Conservation (phyloP, 2,329 filamentous ascomycete genomes). For the Davidsoniella eucalypti region DNA sequence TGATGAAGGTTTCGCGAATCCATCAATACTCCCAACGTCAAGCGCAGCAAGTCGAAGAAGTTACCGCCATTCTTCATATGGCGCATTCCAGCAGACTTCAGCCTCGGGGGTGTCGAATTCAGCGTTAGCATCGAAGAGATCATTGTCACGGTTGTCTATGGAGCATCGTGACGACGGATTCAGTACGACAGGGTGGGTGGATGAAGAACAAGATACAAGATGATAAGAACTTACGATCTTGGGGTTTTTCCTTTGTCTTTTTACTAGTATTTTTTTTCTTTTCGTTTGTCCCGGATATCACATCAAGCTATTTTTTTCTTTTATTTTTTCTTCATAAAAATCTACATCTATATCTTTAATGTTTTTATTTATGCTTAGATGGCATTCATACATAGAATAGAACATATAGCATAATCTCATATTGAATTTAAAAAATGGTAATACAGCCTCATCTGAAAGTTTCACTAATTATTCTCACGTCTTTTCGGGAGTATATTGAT, state of each 20-base stretch:
- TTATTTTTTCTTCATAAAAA: not conserved
- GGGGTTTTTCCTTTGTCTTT: not conserved
- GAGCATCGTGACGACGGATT: conserved; percentile 5
- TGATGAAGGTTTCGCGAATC: conserved; percentile 14
- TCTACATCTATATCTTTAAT: not conserved
- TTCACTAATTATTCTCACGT: not conserved
- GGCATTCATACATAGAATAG: not conserved
- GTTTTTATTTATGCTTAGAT: not conserved
- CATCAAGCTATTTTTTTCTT: not conserved
- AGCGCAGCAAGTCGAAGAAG: conserved; percentile 12
- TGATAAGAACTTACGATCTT: not conserved
- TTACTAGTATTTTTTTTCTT: conserved; percentile 3
- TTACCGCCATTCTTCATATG: not conserved
- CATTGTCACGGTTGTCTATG: conserved; percentile 7
- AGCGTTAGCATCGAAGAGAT: conserved; percentile 5
- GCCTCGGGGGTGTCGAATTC: not conserved
- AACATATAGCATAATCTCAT: not conserved
- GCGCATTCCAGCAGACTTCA: not conserved
- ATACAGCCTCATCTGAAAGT: not conserved
- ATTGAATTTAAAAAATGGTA: not conserved
- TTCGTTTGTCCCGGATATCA: not conserved
- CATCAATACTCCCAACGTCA: no score
- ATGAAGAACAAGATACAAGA: not conserved
- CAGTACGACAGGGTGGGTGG: not conserved
- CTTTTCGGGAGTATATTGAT: not conserved